Conservation (phyloP, 768 basidiomycete species). For the Macrolepiota albuminosa region DNA sequence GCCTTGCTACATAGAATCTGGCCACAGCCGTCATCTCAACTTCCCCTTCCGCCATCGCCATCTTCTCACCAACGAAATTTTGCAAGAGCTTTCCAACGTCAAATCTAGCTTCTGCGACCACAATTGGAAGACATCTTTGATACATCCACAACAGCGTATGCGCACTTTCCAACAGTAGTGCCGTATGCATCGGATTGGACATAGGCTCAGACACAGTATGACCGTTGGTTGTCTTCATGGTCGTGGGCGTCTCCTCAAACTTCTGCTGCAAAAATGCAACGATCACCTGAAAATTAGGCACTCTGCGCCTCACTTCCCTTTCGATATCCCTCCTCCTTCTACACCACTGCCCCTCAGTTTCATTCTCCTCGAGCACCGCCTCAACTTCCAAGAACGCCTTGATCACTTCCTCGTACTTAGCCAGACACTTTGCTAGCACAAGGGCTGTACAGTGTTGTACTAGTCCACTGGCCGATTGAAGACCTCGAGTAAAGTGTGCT, state of each 20-base stretch:
- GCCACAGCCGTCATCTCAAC: conserved; percentile 22
- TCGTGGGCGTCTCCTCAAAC: conserved; percentile 15
- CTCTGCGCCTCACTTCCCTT: no score
- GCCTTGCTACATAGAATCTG: no score
- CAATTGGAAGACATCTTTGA: conserved; percentile 65
- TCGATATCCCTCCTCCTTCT: no score
- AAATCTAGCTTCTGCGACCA: conserved; percentile 77
- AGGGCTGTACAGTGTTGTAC: no score
- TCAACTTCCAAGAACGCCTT: no score
- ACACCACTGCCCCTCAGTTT: no score
- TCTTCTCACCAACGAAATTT: conserved; percentile 26
- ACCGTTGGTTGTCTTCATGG: background rate
- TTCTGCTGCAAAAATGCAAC: conserved; percentile 64
- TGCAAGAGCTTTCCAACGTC: conserved; percentile 79
- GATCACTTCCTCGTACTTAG: no score
- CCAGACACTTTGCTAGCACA: no score
- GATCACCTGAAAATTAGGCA: no score
- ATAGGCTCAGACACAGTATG: background rate
- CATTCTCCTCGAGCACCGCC: no score
- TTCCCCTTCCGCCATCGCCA: conserved; percentile 13
- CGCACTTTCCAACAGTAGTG: conserved; percentile 74
- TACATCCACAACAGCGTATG: conserved; percentile 84
- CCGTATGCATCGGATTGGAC: conserved; percentile 35
- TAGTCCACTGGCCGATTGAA: no score
- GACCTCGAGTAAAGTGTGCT: no score